These are phyloP conservation scores for Malus sylvestris DNA, from an alignment of 306 rosid species.

Conservation along the genomic window DNA sequence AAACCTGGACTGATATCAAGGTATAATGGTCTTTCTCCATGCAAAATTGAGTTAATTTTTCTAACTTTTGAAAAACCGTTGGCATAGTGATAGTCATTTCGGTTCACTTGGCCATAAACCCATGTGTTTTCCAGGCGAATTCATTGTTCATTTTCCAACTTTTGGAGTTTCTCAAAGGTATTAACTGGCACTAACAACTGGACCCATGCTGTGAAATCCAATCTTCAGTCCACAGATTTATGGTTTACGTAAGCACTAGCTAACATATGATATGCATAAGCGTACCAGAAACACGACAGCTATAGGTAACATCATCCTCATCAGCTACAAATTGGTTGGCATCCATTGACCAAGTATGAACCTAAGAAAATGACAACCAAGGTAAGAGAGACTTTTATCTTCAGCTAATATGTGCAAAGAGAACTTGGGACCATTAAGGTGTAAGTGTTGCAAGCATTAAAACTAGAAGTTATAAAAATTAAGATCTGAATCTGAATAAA, in stretches of 20 bases:
- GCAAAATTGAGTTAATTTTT: neutral
- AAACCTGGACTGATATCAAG: neutral
- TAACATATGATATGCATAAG: slow-evolving; percentile 13
- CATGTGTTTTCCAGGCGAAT: neutral
- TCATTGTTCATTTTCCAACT: neutral
- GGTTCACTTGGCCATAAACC: neutral
- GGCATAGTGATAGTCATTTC: neutral
- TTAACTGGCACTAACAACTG: neutral
- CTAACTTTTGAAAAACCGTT: neutral
- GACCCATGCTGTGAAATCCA: neutral
- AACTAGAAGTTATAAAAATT: neutral
- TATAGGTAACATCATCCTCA: slow-evolving; percentile 78
- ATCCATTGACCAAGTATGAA: slow-evolving; percentile 72
- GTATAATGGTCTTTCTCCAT: neutral
- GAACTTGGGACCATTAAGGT: neutral
- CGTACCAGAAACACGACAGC: slow-evolving; percentile 86
- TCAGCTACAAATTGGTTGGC: slow-evolving; percentile 83
- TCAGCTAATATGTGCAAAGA: neutral
- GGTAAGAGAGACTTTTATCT: neutral
- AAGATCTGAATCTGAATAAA: neutral
- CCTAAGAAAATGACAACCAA: slow-evolving; percentile 25
- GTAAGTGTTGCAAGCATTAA: neutral
- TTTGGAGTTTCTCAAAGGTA: no score
- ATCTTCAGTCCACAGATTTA: neutral
- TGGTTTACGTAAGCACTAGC: neutral